Base-by-base conservation (phyloP, 2,329 filamentous ascomycete genomes). In the Xylaria sp. region DNA sequence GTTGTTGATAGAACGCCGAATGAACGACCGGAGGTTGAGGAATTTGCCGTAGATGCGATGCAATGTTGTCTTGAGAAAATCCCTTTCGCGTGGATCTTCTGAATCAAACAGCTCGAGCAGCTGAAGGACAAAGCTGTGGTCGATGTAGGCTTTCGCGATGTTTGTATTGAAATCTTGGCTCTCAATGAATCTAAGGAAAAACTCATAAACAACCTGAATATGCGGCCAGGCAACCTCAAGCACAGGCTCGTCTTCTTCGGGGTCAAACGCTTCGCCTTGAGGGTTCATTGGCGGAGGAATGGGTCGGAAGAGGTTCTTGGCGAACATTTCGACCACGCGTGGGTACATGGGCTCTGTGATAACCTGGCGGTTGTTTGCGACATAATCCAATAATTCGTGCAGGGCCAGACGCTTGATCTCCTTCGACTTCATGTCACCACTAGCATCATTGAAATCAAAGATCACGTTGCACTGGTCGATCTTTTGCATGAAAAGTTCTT, bases 131-230 rank as follows among this genome's bases (percentile, higher is more conserved):
- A 99, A 99, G 80, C 93, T 93, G 81, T 99, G 96, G 79, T 99
- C 96, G 80, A 99, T 99, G 81, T 97, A 98, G 71, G 94, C 92
- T 84, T 99, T 99, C 75, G 96, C 96, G 77, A 98, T 98, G 82
- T 99, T 99, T 75, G 96, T 99, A 85, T 98, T 99, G 87, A 99
- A 99, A 81, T 99, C 96, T 80, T 98, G 96, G 82, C 96, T 98
- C 82, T 99, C 96, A 75, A 99, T 99, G 83, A 99, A 99, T 69
- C 96, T 89, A 71, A 99, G 86, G 86, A 99, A 99, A 86, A 99
- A 99, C 82, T 99, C 96, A 82, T 99, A 99, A 49, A 99, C 96
- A 66, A 99, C 96, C 83, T 99, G 96, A 69, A 99, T 99, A 80
- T 99, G 96, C 8, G 96, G 96, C 96, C 96, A 99, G 5, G 96